phyloP scores from a whole-genome alignment of 164 flowering plant genomes.

The Stephania cephalantha region DNA sequence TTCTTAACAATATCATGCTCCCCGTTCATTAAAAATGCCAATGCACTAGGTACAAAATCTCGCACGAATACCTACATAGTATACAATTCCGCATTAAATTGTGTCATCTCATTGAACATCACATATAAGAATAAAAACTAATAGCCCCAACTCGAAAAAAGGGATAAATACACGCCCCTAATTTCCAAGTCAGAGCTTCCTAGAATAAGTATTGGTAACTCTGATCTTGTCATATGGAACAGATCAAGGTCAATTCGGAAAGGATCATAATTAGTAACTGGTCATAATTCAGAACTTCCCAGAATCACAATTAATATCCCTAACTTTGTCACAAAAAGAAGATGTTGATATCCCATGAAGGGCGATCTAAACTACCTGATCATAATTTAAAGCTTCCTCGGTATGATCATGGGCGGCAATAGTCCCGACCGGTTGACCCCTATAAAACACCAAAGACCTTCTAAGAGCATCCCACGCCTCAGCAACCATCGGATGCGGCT shows the following conservation, averaged over 20 bases:
- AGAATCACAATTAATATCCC: background rate
- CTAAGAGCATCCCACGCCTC: conserved; percentile 44
- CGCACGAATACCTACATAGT: conserved; percentile 29
- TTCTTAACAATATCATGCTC: conserved; percentile 32
- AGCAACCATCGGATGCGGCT: conserved; percentile 40
- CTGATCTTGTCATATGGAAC: no score
- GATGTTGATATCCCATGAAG: background rate
- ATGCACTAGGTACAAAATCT: conserved; percentile 34
- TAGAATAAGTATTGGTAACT: no score
- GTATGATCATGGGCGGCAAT: conserved; percentile 32
- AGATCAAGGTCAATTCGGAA: no score
- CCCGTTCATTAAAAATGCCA: conserved; percentile 35
- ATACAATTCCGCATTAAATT: background rate
- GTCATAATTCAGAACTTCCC: no score
- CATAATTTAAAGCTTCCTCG: conserved; percentile 31
- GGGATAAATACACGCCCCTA: no score
- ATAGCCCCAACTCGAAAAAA: background rate
- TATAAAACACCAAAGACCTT: conserved; percentile 28
- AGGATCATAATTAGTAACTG: no score
- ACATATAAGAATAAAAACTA: background rate
- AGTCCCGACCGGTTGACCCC: conserved; percentile 36
- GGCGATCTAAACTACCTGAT: conserved; percentile 24
- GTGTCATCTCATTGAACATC: background rate
- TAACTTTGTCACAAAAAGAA: background rate
- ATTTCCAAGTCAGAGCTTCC: no score